phyloP scores from a whole-genome alignment of 2,329 filamentous ascomycete species.

The Didymella pinodella region DNA sequence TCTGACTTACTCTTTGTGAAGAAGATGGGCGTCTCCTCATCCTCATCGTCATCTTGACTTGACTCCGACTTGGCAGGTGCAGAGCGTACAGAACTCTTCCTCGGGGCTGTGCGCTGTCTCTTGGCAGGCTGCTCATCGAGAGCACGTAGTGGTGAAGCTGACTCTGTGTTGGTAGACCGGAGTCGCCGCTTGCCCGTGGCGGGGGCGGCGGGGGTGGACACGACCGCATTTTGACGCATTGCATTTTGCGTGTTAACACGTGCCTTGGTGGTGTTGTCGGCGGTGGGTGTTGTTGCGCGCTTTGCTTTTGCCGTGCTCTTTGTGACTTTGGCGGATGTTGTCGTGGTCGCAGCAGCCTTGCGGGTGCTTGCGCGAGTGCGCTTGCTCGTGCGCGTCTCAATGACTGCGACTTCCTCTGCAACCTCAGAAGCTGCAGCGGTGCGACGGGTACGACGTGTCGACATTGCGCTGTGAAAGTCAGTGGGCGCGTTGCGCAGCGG shows the following conservation, averaged over 20 bases:
- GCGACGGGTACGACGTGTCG: slow-evolving; percentile 29
- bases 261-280: neutral
- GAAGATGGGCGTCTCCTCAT: slow-evolving; percentile 30
- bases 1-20: slow-evolving; percentile 32
- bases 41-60: slow-evolving; percentile 24
- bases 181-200: slow-evolving; percentile 27
- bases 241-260: slow-evolving; percentile 6
- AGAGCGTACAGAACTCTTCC: slow-evolving; percentile 12
- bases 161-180: slow-evolving; percentile 23
- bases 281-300: slow-evolving; percentile 17
- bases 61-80: slow-evolving; percentile 13
- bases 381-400: slow-evolving; percentile 22
- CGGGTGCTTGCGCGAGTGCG: slow-evolving; percentile 18
- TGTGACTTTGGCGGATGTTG: neutral
- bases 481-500: slow-evolving; percentile 25
- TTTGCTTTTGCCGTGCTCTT: neutral
- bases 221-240: slow-evolving; percentile 8
- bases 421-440: slow-evolving; percentile 21
- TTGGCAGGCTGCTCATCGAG: slow-evolving; percentile 26
- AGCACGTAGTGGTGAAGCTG: slow-evolving; percentile 29
- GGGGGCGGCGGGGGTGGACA: slow-evolving; percentile 19
- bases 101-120: slow-evolving; percentile 16
- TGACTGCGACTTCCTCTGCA: slow-evolving; percentile 15
- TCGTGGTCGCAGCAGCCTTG: slow-evolving; percentile 19
- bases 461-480: slow-evolving; percentile 30